These are phyloP conservation scores for Coprinopsis marcescibilis DNA, from an alignment of 768 basidiomycete genomes.

Conservation along the genomic window DNA sequence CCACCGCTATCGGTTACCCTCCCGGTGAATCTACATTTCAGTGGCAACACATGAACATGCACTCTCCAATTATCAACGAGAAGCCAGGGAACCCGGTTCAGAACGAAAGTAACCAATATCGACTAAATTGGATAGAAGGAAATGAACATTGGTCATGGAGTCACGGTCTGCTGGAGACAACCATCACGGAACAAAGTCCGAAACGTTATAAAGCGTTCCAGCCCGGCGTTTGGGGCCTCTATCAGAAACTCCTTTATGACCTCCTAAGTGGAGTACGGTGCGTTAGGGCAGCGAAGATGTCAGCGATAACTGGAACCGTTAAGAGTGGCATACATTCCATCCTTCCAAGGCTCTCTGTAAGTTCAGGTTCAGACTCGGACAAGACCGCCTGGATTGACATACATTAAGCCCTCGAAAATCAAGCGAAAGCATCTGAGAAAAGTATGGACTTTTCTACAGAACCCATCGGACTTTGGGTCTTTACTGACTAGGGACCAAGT, in stretches of 20 bases:
- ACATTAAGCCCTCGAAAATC: slow-evolving; percentile 32
- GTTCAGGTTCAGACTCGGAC: background rate
- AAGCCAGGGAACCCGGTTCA: too few species aligned
- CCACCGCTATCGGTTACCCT: too few species aligned
- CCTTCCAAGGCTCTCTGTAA: slow-evolving; percentile 23
- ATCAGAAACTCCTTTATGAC: background rate
- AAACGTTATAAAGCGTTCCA: too few species aligned
- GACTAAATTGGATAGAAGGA: too few species aligned
- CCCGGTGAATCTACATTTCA: too few species aligned
- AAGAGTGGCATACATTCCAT: slow-evolving; percentile 26
- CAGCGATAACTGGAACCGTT: slow-evolving; percentile 16
- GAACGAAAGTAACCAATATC: too few species aligned
- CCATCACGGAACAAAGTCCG: background rate
- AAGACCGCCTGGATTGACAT: slow-evolving; percentile 3
- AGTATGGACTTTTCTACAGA: slow-evolving; percentile 20
- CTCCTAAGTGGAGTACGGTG: background rate
- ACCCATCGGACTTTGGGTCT: background rate
- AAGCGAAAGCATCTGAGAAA: slow-evolving; percentile 50
- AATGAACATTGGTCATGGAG: too few species aligned
- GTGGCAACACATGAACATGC: too few species aligned
- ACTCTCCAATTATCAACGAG: too few species aligned
- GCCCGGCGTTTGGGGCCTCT: too few species aligned
- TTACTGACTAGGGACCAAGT: slow-evolving; percentile 33
- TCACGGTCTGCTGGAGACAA: background rate
- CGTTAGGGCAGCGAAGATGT: background rate